Base-by-base conservation (phyloP, 805 yeast genomes). In the Yarrowia sp. region DNA sequence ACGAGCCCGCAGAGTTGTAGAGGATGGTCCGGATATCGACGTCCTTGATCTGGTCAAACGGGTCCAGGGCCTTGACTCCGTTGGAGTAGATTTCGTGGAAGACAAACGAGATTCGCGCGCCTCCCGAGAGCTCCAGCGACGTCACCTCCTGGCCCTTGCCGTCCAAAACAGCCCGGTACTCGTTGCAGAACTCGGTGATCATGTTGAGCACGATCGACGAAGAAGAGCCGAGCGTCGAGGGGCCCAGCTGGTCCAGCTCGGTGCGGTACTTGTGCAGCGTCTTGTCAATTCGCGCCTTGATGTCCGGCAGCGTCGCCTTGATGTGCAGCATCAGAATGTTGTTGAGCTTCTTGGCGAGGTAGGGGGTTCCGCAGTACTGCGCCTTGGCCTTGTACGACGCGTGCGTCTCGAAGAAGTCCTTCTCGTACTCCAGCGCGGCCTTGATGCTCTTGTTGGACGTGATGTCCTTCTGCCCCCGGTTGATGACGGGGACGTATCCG, bases 281-380 rank as follows among this genome's bases (percentile, higher is more conserved):
- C 62, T 85, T 82, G 74, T 90, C 96, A 69, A 92, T 88, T 74
- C 93, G 86, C 74, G 88, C 82, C 76, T 91, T 94, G 69, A 94
- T 94, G 67, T 94, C 98, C 16, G 99, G 99, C 71, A 88, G 77
- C 8, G 91, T 87, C 62, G 86, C 84, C 74, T 88, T 85, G 74
- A 94, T 94, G 76, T 94, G 99, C 72, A 86, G 90, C 76, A 90
- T 80, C 69, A 94, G 81, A 68, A 94, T 90, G 42, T 87, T 84
- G 75, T 90, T 94, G 71, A 94, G 82, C 75, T 91, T 90, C 73
- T 90, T 88, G 59, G 98, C 97, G 72, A 94, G 80, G 74, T 87
- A 94, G 39, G 97, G 97, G n/a, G 99, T 94, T 74, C 99, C 99
- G 76, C 99, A 94, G 77, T 85, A 93, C 71, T 90, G 96, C 7